Conservation (phyloP, 164 flowering plant species). For the Berberis thunbergii region DNA sequence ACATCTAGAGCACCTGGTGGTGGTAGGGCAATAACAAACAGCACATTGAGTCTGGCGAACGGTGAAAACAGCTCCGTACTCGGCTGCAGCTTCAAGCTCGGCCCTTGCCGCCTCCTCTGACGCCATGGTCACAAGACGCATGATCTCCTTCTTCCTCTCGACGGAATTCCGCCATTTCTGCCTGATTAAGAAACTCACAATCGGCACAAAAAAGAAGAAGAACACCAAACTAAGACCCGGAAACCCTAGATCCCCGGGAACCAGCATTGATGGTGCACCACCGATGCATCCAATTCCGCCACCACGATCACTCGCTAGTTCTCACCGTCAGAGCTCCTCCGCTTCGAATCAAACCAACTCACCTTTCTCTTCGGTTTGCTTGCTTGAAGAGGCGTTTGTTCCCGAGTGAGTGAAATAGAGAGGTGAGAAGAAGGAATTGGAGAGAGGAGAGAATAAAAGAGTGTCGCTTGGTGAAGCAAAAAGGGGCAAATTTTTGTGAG, state of each 20-base stretch:
- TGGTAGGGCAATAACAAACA: conserved; percentile 26
- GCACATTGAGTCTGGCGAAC: conserved; percentile 36
- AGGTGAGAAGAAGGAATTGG: too few relatives aligned
- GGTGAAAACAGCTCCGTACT: conserved; percentile 5
- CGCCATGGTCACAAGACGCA: conserved; percentile 45
- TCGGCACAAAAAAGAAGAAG: conserved; percentile 16
- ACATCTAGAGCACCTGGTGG: too few relatives aligned
- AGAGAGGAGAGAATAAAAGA: too few relatives aligned
- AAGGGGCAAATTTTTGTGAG: too few relatives aligned
- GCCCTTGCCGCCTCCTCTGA: conserved; percentile 61
- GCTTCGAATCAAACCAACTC: too few relatives aligned
- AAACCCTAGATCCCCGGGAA: conserved; percentile 59
- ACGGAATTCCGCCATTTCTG: conserved; percentile 50
- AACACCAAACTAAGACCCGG: conserved; percentile 24
- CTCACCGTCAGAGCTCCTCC: too few relatives aligned
- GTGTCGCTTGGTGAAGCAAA: too few relatives aligned
- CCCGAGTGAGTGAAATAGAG: too few relatives aligned
- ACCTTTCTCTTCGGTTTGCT: too few relatives aligned
- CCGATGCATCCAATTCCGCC: too few relatives aligned
- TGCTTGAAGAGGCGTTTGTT: too few relatives aligned
- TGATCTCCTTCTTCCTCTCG: conserved; percentile 58
- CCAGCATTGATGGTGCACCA: conserved; percentile 19
- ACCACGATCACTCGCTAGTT: too few relatives aligned
- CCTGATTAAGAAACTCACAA: conserved; percentile 29
- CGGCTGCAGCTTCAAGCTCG: conserved; percentile 50